Base-by-base conservation (phyloP, 352 stramenopile species). In the Phytophthora pini region DNA sequence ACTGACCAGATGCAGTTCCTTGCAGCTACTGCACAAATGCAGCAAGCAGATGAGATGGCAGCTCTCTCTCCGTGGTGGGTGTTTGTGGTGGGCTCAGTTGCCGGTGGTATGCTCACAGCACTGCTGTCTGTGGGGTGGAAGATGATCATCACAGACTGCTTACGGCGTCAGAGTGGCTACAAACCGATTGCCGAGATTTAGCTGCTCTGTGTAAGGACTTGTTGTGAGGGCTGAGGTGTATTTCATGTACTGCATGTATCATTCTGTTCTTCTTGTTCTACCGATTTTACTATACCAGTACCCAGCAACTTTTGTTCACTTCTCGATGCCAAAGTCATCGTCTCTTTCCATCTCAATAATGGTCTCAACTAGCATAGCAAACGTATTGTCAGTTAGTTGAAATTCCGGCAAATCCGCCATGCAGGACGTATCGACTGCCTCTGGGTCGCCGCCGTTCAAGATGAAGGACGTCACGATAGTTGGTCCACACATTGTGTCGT, bases 381-480 rank as follows among this genome's bases (percentile, higher is more conserved):
- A 74, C 8, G 31, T 17, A 32, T 68, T 34, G 29, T 75, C 67
- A 12, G 32, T 61, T 6, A 75, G 61, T 31, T 73, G 6, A 22
- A 85, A 36, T 2, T 54, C 31, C 2, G 63, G 71, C n/a, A 82
- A 51, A 11, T 76, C 45, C 8, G 26, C 43, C 55, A 84, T 68
- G 20, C 79, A 88, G 12, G 65, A 75, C 29, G 69, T 75, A 61
- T 84, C 56, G 20, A 82, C 62, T 9, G 52, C 61, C 2, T 61
- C 27, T 2, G 74, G 46, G 9, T 77, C 56, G 5, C 73, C 79
- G 17, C 55, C 50, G 4, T 59, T 48, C 1, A 50, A 17, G 5
- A 84, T 56, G 29, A 79, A 88, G 13, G 61, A 81, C 39, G 70
- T 56, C 15, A 82, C 44, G 40, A 85, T 73, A n/a, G 26, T 43